Conservation (phyloP, 2,329 filamentous ascomycete species). For the Aspergillus terreus region DNA sequence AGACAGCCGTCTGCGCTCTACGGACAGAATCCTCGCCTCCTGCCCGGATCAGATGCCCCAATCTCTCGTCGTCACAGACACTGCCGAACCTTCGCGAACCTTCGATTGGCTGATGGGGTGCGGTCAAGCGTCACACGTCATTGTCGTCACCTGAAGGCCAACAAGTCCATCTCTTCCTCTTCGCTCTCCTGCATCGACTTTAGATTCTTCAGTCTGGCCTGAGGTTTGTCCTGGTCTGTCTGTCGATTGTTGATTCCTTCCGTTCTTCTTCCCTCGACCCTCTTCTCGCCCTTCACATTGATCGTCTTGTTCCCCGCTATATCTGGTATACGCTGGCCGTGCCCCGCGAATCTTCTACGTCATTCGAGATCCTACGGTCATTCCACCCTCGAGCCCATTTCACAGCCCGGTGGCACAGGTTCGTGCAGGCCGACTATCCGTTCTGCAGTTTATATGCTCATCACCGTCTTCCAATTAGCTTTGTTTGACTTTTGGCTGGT, state of each 20-base stretch:
- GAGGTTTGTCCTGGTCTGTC: constrained; percentile 1
- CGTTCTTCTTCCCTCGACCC: background rate
- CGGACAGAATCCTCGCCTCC: no score
- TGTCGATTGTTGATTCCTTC: background rate
- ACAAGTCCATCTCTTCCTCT: constrained; percentile 7
- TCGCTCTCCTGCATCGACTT: background rate
- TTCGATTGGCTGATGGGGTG: constrained; percentile 24
- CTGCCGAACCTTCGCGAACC: constrained; percentile 35
- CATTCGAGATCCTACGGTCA: constrained; percentile 29
- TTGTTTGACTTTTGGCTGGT: constrained; percentile 1
- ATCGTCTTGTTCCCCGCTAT: background rate
- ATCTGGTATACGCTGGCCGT: background rate
- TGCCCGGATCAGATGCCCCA: background rate
- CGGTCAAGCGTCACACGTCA: constrained; percentile 32
- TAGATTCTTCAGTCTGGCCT: background rate
- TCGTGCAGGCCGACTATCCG: constrained; percentile 1
- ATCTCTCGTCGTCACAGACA: background rate
- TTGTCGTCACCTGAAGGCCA: constrained; percentile 7
- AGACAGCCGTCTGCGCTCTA: no score
- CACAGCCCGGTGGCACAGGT: constrained; percentile 1
- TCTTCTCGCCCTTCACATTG: background rate
- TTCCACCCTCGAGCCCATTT: constrained; percentile 24
- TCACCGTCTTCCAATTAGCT: constrained; percentile 9
- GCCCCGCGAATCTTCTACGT: constrained; percentile 31
- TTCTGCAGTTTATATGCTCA: constrained; percentile 10